A percentile compares a stretch with the other conserved stretches of the same genome.
Conservation (phyloP, 2,329 filamentous ascomycete genomes). For the Sclerotinia nivalis region DNA sequence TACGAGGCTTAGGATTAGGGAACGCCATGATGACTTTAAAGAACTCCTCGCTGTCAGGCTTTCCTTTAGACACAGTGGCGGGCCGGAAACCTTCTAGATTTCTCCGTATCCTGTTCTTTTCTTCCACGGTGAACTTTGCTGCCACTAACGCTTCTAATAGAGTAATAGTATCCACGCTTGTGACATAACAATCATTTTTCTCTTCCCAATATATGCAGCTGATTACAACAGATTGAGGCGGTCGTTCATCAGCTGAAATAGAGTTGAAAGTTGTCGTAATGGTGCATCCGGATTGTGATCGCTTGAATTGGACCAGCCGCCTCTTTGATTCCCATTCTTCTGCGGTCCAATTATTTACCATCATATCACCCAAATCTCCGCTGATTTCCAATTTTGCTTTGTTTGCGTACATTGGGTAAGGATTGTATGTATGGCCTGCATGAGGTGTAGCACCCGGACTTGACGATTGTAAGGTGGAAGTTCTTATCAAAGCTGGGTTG, state of each 20-base stretch:
- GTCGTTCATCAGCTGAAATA: slow-evolving; percentile 75
- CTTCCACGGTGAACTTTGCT: slow-evolving; percentile 87
- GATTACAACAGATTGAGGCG: slow-evolving; percentile 85
- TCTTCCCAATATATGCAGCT: slow-evolving; percentile 98
- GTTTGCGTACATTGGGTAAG: slow-evolving; percentile 70
- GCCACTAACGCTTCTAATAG: slow-evolving; percentile 89
- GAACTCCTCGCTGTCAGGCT: slow-evolving; percentile 90
- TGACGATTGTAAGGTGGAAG: slow-evolving; percentile 62
- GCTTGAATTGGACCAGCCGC: slow-evolving; percentile 84
- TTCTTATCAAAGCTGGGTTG: slow-evolving; percentile 65
- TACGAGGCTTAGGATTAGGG: slow-evolving; percentile 88
- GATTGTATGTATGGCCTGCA: slow-evolving; percentile 39
- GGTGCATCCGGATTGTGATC: slow-evolving; percentile 78
- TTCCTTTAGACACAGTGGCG: slow-evolving; percentile 88
- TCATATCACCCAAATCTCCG: slow-evolving; percentile 73
- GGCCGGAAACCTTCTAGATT: slow-evolving; percentile 95
- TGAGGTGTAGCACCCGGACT: slow-evolving; percentile 49
- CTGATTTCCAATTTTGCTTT: slow-evolving; percentile 85
- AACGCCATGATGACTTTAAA: slow-evolving; percentile 99
- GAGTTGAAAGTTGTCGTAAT: slow-evolving; percentile 79
- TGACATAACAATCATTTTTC: slow-evolving; percentile 87
- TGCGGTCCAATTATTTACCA: slow-evolving; percentile 79
- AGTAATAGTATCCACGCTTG: slow-evolving; percentile 94
- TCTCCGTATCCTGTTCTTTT: slow-evolving; percentile 96
- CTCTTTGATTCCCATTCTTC: slow-evolving; percentile 80